Evolutionary conservation across 768 basidiomycete genomes (phyloP).

Genomic region (Agrocybe chaxingu): DNA sequence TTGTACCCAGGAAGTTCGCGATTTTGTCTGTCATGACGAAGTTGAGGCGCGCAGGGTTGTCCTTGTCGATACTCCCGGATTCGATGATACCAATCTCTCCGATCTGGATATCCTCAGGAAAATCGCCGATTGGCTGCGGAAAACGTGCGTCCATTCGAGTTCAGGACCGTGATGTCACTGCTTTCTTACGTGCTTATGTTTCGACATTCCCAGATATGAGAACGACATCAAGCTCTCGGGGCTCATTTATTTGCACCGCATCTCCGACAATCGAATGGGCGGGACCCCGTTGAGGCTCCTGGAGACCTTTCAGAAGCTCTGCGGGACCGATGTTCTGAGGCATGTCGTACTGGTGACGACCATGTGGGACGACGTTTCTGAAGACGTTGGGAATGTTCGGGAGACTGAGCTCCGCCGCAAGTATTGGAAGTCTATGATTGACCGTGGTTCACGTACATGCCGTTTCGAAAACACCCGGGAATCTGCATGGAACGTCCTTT

Average conservation of each 20-base stretch:
- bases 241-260: conserved; percentile 42
- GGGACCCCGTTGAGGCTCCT: conserved; percentile 38
- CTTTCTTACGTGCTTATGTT: background rate
- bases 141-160: conserved; percentile 14
- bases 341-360: conserved; percentile 48
- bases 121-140: conserved; percentile 29
- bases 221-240: conserved; percentile 19
- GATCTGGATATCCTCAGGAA: conserved; percentile 34
- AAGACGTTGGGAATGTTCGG: too few relatives aligned
- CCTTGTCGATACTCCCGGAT: conserved; percentile 36
- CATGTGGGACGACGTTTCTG: conserved; percentile 31
- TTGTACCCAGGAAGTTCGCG: too few relatives aligned
- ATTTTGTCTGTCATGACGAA: too few relatives aligned
- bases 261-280: conserved; percentile 36
- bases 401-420: too few relatives aligned
- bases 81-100: conserved; percentile 30
- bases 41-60: conserved; percentile 14
- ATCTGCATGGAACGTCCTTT: background rate
- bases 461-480: background rate
- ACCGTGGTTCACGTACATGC: too few relatives aligned
- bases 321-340: conserved; percentile 38
- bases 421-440: too few relatives aligned
- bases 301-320: conserved; percentile 41
- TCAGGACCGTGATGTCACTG: background rate
- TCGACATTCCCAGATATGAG: background rate